Evolutionary conservation across 768 basidiomycete genomes (phyloP).

Genomic region (Boletus bicolor): DNA sequence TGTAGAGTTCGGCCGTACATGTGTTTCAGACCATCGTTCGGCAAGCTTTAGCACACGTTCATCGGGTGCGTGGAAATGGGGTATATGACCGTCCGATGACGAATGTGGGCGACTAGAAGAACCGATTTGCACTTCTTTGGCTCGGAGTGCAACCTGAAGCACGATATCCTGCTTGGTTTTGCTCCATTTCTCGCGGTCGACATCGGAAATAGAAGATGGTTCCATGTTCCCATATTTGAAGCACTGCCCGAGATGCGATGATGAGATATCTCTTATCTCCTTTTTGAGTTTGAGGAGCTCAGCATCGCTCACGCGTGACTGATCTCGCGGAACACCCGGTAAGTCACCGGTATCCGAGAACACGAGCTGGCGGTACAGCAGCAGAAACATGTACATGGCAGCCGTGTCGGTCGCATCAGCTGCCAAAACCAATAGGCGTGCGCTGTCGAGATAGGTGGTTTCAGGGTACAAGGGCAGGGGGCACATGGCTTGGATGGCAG

Average conservation of each 20-base stretch:
- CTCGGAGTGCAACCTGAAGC: slow-evolving; percentile 72
- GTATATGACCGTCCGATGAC: slow-evolving; percentile 25
- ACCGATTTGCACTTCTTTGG: slow-evolving; percentile 42
- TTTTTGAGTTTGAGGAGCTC: slow-evolving; percentile 59
- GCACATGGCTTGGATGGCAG: slow-evolving; percentile 32
- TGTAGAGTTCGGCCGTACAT: slow-evolving; percentile 59
- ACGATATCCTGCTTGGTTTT: slow-evolving; percentile 61
- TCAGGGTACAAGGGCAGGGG: slow-evolving; percentile 59
- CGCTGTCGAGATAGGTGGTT: slow-evolving; percentile 75
- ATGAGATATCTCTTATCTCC: slow-evolving; percentile 68
- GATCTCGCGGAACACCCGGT: slow-evolving; percentile 26
- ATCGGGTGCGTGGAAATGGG: slow-evolving; percentile 39
- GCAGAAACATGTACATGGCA: slow-evolving; percentile 73
- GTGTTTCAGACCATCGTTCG: slow-evolving; percentile 66
- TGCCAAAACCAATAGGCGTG: slow-evolving; percentile 62
- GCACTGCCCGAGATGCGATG: slow-evolving; percentile 58
- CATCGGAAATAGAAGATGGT: slow-evolving; percentile 23
- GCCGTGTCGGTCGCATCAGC: slow-evolving; percentile 73
- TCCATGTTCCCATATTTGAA: slow-evolving; percentile 38
- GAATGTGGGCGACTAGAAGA: slow-evolving; percentile 24
- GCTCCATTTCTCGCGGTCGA: slow-evolving; percentile 53
- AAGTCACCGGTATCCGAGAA: slow-evolving; percentile 43
- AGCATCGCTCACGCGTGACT: slow-evolving; percentile 44
- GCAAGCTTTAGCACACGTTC: slow-evolving; percentile 55
- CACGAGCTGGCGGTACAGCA: slow-evolving; percentile 76